Base-by-base conservation (phyloP, 192 early-diverging fungal species). In the Backusella macrospora region DNA sequence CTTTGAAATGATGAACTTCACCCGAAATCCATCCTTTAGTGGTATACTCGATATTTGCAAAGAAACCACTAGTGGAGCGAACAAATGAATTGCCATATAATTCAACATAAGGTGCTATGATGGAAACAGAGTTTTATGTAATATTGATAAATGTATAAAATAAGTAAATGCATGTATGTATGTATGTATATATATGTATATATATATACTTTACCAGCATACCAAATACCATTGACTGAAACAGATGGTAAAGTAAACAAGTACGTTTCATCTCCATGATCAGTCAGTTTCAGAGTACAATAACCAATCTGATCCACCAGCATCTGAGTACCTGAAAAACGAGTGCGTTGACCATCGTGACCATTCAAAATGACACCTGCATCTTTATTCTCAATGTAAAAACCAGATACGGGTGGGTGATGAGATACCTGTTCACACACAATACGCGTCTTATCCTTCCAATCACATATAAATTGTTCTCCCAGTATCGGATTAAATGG, bases 1-100 rank as follows among this genome's bases (percentile, higher is more conserved):
- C 91, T 65, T 89, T 90, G 80, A 94, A 94, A 72, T 89, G 87
- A 77, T 93, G 92, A 63, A 91, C 87, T 64, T 93, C 92, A 70
- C 93, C 93, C 16, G 91, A 91, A 73, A 93, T 83, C 88, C 91
- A 93, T 18, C 91, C 89, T 69, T 89, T 91, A 64, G 89, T 87
- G 62, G 84, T 84, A 78, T 91, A 93, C 63, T 92, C 90, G 75
- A 95, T 90, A 59, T 85, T 81, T 6, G 91, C 86, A 40, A 79
- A 78, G 45, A 83, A 89, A 23, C 90, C 90, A 71, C 78, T 81
- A 44, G 81, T 81, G 18, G 88, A 90, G 66, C 85, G 86, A 65
- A 92, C 88, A 67, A 81, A 86, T 15, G 90, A 88, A 8, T 79
- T 86, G 59, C 89, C 88, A 71, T 83, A 82, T 65, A 90, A 84